Evolutionary conservation across 2,329 filamentous ascomycete species (phyloP), one percentile per base, ranked within the genome.

Genomic region (Plenodomus lindquistii): DNA sequence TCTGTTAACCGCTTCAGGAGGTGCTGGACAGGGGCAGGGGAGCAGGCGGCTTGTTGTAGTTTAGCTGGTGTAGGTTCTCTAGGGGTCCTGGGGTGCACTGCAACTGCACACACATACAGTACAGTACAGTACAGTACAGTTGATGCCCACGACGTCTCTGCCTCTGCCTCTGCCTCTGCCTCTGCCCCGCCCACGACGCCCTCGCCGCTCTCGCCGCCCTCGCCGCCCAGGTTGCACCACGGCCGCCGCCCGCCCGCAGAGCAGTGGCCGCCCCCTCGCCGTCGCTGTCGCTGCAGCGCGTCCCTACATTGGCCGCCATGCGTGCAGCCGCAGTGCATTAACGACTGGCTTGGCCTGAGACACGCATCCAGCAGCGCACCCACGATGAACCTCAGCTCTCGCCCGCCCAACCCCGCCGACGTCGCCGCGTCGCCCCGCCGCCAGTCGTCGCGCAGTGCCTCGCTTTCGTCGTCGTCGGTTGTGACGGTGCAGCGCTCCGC

Each of bases 381-480:
- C 56, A 50, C 58, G 27, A 69, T 65, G 62, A 68, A 61, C 48
- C 52, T 62, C 44, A 46, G 56, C 19, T 31, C 48, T 22, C 47
- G 50, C 22, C 40, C 39, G 47, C 47, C 62, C 21, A 21, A 9
- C 36, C 9, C 29, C 31, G 10, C 37, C 31, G 36, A 9, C 37
- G 35, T 18, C 38, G 21, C 44, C 49, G 43, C 44, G 47, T 48
- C 40, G 37, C 53, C 54, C 55, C 54, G 50, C 57, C 69, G 63
- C 57, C 57, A 53, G 46, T 65, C 66, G 35, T 75, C 75, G 57
- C 70, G 74, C 49, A 72, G 71, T 24, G 75, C 73, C 55, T 78
- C 77, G 24, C 55, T 73, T 37, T 77, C 75, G 37, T 76, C 75
- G 44, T 75, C 76, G 37, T 72, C 73, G 21, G 62, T 71, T 46